Percentiles rank a stretch among this genome's conserved stretches.
These are phyloP conservation scores for Boletus edulis DNA, from an alignment of 768 basidiomycete species.

Conservation along the genomic window DNA sequence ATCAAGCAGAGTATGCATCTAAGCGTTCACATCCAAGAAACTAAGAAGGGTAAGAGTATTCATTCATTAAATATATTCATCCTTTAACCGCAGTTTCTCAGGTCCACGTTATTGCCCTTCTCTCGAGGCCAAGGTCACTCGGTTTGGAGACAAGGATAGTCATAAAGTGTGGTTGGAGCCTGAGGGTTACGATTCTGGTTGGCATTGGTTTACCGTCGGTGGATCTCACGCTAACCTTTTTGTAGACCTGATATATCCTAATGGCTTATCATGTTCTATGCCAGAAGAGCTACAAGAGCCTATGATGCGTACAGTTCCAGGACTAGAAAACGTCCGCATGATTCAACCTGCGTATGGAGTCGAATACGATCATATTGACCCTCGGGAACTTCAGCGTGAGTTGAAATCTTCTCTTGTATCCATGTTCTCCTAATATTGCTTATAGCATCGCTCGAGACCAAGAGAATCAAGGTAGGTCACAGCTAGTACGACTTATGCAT, in stretches of 20 bases:
- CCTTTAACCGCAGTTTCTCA: slow-evolving; percentile 23
- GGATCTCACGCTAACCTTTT: background rate
- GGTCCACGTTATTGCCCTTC: slow-evolving; percentile 93
- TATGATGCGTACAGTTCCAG: slow-evolving; percentile 82
- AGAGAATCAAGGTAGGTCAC: slow-evolving; percentile 60
- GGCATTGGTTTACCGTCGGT: background rate
- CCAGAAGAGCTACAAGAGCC: slow-evolving; percentile 82
- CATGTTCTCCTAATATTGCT: background rate
- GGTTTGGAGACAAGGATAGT: slow-evolving; percentile 66
- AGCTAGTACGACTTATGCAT: background rate
- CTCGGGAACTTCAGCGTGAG: slow-evolving; percentile 73
- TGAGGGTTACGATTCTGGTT: slow-evolving; percentile 87
- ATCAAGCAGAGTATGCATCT: slow-evolving; percentile 72
- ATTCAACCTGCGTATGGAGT: slow-evolving; percentile 87
- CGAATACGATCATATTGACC: slow-evolving; percentile 90
- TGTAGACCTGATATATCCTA: slow-evolving; percentile 83
- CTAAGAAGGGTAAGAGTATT: slow-evolving; percentile 65
- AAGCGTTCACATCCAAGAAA: slow-evolving; percentile 85
- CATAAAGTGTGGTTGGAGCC: slow-evolving; percentile 90
- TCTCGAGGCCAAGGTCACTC: slow-evolving; percentile 80
- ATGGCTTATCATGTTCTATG: slow-evolving; percentile 84
- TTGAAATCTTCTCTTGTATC: slow-evolving; percentile 5
- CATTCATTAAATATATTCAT: background rate
- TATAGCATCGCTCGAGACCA: slow-evolving; percentile 80
- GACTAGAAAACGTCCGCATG: slow-evolving; percentile 82